Evolutionary conservation across 2,329 filamentous ascomycete genomes (phyloP).

Genomic region (Diplodia mutila): DNA sequence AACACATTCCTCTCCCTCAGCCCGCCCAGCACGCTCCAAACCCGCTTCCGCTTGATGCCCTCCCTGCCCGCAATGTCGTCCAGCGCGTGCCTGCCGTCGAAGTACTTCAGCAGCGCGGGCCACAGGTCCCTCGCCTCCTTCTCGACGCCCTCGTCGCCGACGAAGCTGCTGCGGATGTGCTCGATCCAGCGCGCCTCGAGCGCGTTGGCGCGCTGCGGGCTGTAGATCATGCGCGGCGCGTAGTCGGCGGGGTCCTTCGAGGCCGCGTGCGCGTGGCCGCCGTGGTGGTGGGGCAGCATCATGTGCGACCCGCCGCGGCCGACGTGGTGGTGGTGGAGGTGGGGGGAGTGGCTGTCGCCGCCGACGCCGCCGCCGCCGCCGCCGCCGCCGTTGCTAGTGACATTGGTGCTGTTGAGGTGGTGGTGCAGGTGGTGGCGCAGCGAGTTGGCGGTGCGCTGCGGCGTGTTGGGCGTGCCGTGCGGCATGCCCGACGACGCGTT

Average conservation of each 20-base stretch:
- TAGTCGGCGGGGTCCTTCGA: constrained; percentile 33
- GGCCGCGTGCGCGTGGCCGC: constrained; percentile 17
- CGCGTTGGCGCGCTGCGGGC: constrained; percentile 77
- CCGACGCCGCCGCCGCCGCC: not conserved
- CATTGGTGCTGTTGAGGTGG: not conserved
- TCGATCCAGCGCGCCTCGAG: constrained; percentile 73
- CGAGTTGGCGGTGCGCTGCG: constrained; percentile 26
- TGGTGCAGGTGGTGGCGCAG: constrained; percentile 13
- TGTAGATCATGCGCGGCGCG: constrained; percentile 59
- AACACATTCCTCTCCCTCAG: constrained; percentile 71
- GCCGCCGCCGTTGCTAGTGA: not conserved
- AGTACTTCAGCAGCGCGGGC: constrained; percentile 78
- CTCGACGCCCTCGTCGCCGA: constrained; percentile 29
- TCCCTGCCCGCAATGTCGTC: constrained; percentile 87
- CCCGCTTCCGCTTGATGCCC: constrained; percentile 77
- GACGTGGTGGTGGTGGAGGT: constrained; percentile 29
- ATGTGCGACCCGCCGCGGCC: not conserved
- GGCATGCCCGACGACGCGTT: not conserved
- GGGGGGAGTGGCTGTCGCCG: constrained; percentile 22
- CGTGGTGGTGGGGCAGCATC: constrained; percentile 28
- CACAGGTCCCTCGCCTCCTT: constrained; percentile 66
- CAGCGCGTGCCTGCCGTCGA: constrained; percentile 82
- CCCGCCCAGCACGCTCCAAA: constrained; percentile 60
- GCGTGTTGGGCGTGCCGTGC: constrained; percentile 23
- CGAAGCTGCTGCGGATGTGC: constrained; percentile 41